Conservation (phyloP, 73 alveolate species). For the Tetrahymena thermophila region DNA sequence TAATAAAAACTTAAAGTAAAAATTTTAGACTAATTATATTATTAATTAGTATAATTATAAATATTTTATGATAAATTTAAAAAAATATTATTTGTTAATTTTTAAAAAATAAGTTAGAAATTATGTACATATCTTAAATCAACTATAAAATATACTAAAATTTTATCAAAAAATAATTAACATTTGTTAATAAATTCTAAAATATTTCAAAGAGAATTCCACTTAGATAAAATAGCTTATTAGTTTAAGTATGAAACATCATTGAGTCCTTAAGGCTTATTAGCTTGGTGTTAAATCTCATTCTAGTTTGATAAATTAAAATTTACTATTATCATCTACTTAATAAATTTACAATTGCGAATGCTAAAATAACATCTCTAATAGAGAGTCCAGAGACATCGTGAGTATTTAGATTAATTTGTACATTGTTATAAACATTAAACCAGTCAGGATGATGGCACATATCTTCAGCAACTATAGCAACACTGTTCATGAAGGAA, state of each 20-base stretch:
- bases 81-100: too few species aligned
- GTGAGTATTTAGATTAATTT: constrained; percentile 8
- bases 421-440: constrained; percentile 7
- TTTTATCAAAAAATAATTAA: neutral
- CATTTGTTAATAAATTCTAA: neutral
- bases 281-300: neutral
- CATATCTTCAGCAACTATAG: constrained; percentile 12
- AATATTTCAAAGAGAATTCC: neutral
- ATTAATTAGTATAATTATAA: too few species aligned
- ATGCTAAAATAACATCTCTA: constrained; percentile 12
- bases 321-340: neutral
- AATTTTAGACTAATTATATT: too few species aligned
- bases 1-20: too few species aligned
- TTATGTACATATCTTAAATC: too few species aligned
- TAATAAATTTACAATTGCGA: neutral
- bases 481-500: neutral
- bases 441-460: constrained; percentile 21
- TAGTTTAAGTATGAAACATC: neutral
- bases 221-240: neutral
- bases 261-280: neutral
- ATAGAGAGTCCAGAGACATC: constrained; percentile 1
- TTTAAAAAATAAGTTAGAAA: too few species aligned
- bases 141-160: too few species aligned
- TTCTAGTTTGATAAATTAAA: neutral
- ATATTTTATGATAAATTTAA: too few species aligned